Percentiles rank a stretch among this genome's conserved stretches.
Evolutionary conservation across 2,329 filamentous ascomycete species (phyloP).

Genomic region (Fusarium stilboides): DNA sequence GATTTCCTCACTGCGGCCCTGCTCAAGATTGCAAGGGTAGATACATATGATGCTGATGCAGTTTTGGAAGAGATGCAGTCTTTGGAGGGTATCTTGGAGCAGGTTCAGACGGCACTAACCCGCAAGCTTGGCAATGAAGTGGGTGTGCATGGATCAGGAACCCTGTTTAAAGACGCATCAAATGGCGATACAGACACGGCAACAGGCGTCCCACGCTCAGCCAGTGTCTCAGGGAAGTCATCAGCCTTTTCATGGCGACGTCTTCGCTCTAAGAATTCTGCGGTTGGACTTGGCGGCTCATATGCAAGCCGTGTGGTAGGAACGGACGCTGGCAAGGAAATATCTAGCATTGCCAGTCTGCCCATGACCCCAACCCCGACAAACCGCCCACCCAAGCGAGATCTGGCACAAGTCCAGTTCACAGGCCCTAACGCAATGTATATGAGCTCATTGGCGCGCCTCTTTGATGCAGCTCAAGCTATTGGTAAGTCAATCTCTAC

Average conservation of each 20-base stretch:
- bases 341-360: conserved; percentile 76
- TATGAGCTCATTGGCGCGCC: conserved; percentile 88
- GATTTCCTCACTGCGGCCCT: conserved; percentile 92
- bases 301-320: conserved; percentile 57
- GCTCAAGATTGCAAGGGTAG: conserved; percentile 84
- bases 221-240: conserved; percentile 78
- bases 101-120: conserved; percentile 80
- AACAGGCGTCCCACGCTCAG: conserved; percentile 65
- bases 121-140: conserved; percentile 96
- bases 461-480: conserved; percentile 94
- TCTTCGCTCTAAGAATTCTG: conserved; percentile 89
- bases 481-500: conserved; percentile 75
- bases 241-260: conserved; percentile 88
- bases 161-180: conserved; percentile 81
- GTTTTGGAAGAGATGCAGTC: conserved; percentile 95
- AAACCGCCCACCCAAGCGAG: conserved; percentile 79
- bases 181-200: conserved; percentile 62
- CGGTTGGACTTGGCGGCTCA: conserved; percentile 68
- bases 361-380: conserved; percentile 80
- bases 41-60: conserved; percentile 91
- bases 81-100: conserved; percentile 87
- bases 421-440: conserved; percentile 90
- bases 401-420: conserved; percentile 78
- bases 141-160: conserved; percentile 81
- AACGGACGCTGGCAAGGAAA: conserved; percentile 51